Evolutionary conservation across 225 moss, liverwort and hornwort species (phyloP), one percentile per base, ranked within the genome.

Genomic region (Asterella californica): DNA sequence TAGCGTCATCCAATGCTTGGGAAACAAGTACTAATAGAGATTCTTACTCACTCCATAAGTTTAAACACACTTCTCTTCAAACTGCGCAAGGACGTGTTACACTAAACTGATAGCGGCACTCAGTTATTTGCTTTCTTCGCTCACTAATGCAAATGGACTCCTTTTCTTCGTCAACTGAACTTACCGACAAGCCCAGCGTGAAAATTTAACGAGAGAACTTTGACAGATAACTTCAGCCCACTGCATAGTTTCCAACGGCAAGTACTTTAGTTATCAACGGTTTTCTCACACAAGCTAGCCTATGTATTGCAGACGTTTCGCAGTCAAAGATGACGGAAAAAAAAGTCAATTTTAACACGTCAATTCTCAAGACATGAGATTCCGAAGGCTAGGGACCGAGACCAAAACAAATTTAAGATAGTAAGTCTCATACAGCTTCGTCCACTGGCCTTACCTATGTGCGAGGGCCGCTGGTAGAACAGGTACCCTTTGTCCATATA

Each of bases 161-260:
- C 24, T 61, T 27, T 61, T 61, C n/a, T 9, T 61, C n/a, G n/a
- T 2, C 61, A 27, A 15, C 17, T 18, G 46, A 82, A 70, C 94
- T 93, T 85, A 95, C 94, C 95, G 79, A 95, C 92, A 78, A 95
- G 92, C 83, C 95, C 95, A 84, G 95, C 95, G 81, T 91, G 95
- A 75, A 95, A 89, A 81, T 84, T 92, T 27, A 95, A 82, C 34
- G 95, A 90, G 77, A 91, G 80, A 60, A 93, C 88, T 87, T 91
- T 95, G 83, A 95, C 95, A 71, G 92, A 92, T 37, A 95, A 85
- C 85, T 93, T 95, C 88, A 95, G 83, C 47, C 92, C 91, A 79
- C 95, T 95, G 90, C 90, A 87, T 47, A 72, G 79, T 82, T 74
- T 59, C 59, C 57, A 76, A 59, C 57, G 34, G 59, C 59, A 60